Evolutionary conservation across 192 early-diverging fungal species (phyloP), one percentile per base, ranked within the genome.

Genomic region (Backusella parvicylindrica): DNA sequence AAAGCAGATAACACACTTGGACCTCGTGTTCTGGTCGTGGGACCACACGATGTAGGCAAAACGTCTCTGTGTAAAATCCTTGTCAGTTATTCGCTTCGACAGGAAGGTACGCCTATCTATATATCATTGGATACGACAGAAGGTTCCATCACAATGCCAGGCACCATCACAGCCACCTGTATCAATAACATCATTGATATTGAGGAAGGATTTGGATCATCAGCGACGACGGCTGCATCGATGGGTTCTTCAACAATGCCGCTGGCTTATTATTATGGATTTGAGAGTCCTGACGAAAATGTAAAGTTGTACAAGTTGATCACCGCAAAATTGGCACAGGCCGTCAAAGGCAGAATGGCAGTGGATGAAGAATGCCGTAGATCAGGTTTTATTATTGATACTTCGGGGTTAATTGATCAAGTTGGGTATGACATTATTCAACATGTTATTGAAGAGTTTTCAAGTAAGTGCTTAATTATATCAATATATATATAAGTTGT

Each of bases 21-120:
- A 2, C 88, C 88, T 36, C 77, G 84, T 63, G 88, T 97, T 1
- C 78, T 99, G 82, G 86, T 99, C 15, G 89, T 98, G 0, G 98
- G 98, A 0, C 95, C 97, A 2, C 84, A 92, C 36, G 96, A 99
- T 80, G 89, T 94, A 16, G 98, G 98, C 23, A 99, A 99, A 80
- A 95, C 96, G 1, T 90, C 94, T 0, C 76, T 98, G 21, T 86
- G 89, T 32, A 95, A 95, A 66, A 91, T 95, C 13, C 84, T 99
- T 15, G 74, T 94, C n/a, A 96, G 94, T 77, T 99, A 99, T 70
- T 92, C 92, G 0, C 85, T 93, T 13, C 85, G 94, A 32, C 89
- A 92, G 75, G 89, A 86, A 6, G 87, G 88, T 36, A 81, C 84
- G 12, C 95, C 95, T 1, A 69, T 98, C 26, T 97, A 93, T 85